Percentiles rank a stretch among this genome's conserved stretches.
Evolutionary conservation across 371 early-diverging fungal genomes (phyloP).

Genomic region (Thermomucor indicae-seudaticae): DNA sequence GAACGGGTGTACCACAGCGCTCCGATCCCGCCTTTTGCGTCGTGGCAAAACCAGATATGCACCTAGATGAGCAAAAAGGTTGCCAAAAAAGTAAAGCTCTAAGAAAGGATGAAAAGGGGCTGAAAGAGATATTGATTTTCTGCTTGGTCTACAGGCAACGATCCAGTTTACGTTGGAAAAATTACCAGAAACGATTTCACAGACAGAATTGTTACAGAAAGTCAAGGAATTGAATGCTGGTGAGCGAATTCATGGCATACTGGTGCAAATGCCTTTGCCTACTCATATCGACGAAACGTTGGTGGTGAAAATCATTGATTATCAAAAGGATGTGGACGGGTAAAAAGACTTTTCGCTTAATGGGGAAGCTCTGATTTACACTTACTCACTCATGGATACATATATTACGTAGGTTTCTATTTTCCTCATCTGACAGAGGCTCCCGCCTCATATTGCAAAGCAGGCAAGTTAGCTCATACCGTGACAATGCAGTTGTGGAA

Average conservation of each 20-base stretch:
- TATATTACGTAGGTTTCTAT: constrained; percentile 90
- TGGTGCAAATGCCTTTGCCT: constrained; percentile 93
- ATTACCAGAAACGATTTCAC: constrained; percentile 42
- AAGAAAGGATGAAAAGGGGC: too few species aligned
- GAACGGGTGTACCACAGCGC: too few species aligned
- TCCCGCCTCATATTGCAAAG: constrained; percentile 63
- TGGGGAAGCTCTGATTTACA: too few species aligned
- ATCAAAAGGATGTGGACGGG: constrained; percentile 94
- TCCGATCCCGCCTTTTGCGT: too few species aligned
- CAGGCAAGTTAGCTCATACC: constrained; percentile 69
- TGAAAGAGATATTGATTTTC: too few species aligned
- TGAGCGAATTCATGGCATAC: constrained; percentile 80
- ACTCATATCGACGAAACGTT: constrained; percentile 67
- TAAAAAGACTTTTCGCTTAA: too few species aligned
- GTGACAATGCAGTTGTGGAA: constrained; percentile 76
- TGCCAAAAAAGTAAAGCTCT: too few species aligned
- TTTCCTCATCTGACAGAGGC: constrained; percentile 86
- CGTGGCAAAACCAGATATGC: too few species aligned
- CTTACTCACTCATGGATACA: constrained; percentile 57
- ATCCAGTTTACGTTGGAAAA: constrained; percentile 51
- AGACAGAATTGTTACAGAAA: constrained; percentile 42
- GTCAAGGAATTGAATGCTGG: constrained; percentile 71
- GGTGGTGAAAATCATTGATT: constrained; percentile 76
- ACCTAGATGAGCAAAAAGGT: too few species aligned
- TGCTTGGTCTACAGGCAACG: constrained; percentile 42